These are phyloP conservation scores for Talaromyces trachyspermus DNA, from an alignment of 495 filamentous ascomycete species.

Conservation along the genomic window DNA sequence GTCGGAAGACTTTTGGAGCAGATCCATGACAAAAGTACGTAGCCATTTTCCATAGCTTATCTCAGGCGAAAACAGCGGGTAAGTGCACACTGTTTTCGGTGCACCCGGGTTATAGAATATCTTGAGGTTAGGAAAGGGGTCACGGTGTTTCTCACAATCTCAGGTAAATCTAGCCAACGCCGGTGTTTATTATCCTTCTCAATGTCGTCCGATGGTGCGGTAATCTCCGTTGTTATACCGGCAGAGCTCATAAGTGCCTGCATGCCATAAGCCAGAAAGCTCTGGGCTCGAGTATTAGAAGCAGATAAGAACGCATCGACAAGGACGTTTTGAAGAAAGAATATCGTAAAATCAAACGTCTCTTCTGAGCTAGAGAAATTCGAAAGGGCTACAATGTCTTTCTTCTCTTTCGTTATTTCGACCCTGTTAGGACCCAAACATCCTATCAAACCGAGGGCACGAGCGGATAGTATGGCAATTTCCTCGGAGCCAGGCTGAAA, in stretches of 20 bases:
- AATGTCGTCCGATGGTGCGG: slow-evolving; percentile 41
- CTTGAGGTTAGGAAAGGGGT: slow-evolving; percentile 78
- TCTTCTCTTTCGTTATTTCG: slow-evolving; percentile 68
- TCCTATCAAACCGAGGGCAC: slow-evolving; percentile 78
- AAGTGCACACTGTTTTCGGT: slow-evolving; percentile 44
- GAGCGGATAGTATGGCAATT: slow-evolving; percentile 65
- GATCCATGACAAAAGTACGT: slow-evolving; percentile 66
- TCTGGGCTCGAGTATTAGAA: slow-evolving; percentile 76
- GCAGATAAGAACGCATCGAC: slow-evolving; percentile 87
- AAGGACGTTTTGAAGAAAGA: slow-evolving; percentile 75
- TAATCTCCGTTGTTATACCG: slow-evolving; percentile 55
- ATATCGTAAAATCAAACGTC: slow-evolving; percentile 77
- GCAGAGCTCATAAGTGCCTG: slow-evolving; percentile 79
- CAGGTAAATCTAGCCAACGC: slow-evolving; percentile 70
- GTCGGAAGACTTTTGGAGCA: slow-evolving; percentile 65
- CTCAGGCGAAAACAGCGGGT: slow-evolving; percentile 64
- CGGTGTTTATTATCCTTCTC: slow-evolving; percentile 50
- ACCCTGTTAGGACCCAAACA: slow-evolving; percentile 87
- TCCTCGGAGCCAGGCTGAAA: slow-evolving; percentile 60
- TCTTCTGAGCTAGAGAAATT: slow-evolving; percentile 79
- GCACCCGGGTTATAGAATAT: slow-evolving; percentile 60
- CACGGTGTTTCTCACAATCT: slow-evolving; percentile 65
- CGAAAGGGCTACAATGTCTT: slow-evolving; percentile 70
- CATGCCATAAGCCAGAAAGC: slow-evolving; percentile 87
- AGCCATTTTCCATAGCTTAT: slow-evolving; percentile 76